These are phyloP conservation scores for Saraca asoca DNA, from an alignment of 331 rosid species.

Conservation along the genomic window DNA sequence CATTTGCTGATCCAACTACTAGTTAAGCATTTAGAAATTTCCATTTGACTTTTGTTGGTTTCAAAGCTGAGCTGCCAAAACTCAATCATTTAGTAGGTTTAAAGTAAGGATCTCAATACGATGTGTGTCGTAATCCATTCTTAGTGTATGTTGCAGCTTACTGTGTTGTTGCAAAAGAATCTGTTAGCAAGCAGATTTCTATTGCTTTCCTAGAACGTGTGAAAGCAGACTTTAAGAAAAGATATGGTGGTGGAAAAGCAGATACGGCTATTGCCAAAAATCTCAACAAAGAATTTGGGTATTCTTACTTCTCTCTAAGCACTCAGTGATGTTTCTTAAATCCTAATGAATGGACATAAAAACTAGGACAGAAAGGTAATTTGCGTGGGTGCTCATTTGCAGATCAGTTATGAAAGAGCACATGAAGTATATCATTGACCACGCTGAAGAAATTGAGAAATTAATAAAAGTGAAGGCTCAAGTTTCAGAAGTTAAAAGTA, in stretches of 20 bases:
- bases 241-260: conserved; percentile 92
- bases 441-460: conserved; percentile 87
- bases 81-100: conserved; percentile 13
- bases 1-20: background rate
- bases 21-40: conserved; percentile 4
- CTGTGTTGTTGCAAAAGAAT: conserved; percentile 89
- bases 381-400: conserved; percentile 38
- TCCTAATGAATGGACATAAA: conserved; percentile 20
- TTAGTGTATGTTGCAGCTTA: conserved; percentile 68
- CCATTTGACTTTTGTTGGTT: conserved; percentile 25
- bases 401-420: conserved; percentile 87
- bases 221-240: conserved; percentile 73
- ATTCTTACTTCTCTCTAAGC: conserved; percentile 25
- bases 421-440: conserved; percentile 87
- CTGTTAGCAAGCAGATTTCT: conserved; percentile 81
- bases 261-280: conserved; percentile 81
- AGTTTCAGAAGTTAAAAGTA: conserved; percentile 85
- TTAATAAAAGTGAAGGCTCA: conserved; percentile 89
- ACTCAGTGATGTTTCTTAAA: conserved; percentile 9
- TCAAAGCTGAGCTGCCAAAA: conserved; percentile 9
- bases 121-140: conserved; percentile 14
- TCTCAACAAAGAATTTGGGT: conserved; percentile 94
- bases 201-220: conserved; percentile 79
- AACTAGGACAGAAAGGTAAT: background rate
- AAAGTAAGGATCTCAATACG: background rate